A percentile compares a stretch with the other conserved stretches of the same genome.
phyloP scores from a whole-genome alignment of 495 filamentous ascomycete species.

The Schizothecium vesticola region DNA sequence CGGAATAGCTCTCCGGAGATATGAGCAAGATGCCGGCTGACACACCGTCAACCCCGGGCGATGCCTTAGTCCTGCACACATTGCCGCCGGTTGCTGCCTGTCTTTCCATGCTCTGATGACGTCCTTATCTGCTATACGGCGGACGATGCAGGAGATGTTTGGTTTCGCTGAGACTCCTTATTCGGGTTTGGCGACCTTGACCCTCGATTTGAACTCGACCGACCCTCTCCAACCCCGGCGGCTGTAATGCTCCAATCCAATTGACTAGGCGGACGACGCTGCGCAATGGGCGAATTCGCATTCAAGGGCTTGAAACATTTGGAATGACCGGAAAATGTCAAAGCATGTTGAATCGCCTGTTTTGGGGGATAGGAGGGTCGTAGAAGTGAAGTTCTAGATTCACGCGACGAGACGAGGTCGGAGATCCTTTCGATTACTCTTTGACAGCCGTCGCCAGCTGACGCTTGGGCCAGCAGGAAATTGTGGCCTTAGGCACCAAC shows the following conservation, averaged over 20 bases:
- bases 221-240: neutral
- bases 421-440: neutral
- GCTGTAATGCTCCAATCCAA: neutral
- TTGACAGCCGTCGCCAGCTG: neutral
- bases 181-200: neutral
- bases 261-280: neutral
- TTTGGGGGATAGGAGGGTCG: neutral
- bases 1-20: neutral
- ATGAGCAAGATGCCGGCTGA: neutral
- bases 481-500: neutral
- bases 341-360: neutral
- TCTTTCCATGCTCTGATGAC: neutral
- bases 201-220: neutral
- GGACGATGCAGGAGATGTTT: neutral
- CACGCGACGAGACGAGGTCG: neutral
- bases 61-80: neutral
- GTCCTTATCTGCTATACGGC: neutral
- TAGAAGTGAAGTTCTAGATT: neutral
- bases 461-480: too few species aligned
- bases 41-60: neutral
- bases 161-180: neutral
- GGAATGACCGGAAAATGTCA: neutral
- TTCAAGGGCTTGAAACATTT: neutral
- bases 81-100: neutral
- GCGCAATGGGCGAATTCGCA: neutral